These are phyloP conservation scores for Entophlyctis luteolus DNA, from an alignment of 192 early-diverging fungal species.

Conservation along the genomic window DNA sequence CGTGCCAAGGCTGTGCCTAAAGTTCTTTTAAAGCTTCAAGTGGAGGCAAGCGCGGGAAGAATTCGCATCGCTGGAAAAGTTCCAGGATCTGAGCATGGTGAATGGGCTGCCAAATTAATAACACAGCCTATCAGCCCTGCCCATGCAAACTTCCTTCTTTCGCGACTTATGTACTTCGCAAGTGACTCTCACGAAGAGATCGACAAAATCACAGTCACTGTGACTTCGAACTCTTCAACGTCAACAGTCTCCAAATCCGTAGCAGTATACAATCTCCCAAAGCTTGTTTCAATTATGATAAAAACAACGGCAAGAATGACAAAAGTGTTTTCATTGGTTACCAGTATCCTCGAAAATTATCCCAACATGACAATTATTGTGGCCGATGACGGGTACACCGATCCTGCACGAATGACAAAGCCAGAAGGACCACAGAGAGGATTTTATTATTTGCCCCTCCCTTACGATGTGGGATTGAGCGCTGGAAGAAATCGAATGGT, in stretches of 20 bases:
- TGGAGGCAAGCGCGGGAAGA: background rate
- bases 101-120: background rate
- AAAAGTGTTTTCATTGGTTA: constrained; percentile 32
- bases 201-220: constrained; percentile 5
- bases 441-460: constrained; percentile 33
- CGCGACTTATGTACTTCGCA: constrained; percentile 14
- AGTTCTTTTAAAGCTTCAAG: background rate
- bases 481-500: constrained; percentile 38
- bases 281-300: constrained; percentile 33
- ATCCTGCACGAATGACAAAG: constrained; percentile 1
- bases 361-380: constrained; percentile 36
- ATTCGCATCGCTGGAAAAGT: background rate
- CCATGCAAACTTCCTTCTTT: constrained; percentile 1
- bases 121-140: background rate
- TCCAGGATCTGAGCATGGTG: background rate
- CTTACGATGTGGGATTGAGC: constrained; percentile 34
- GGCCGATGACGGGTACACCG: constrained; percentile 24
- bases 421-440: constrained; percentile 26
- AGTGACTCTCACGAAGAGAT: background rate
- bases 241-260: background rate
- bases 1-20: background rate
- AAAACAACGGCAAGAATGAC: constrained; percentile 28
- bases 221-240: no score
- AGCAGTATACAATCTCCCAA: constrained; percentile 30
- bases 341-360: constrained; percentile 11